Evolutionary conservation across 306 rosid species (phyloP).

Genomic region (Arachis hypogaea): DNA sequence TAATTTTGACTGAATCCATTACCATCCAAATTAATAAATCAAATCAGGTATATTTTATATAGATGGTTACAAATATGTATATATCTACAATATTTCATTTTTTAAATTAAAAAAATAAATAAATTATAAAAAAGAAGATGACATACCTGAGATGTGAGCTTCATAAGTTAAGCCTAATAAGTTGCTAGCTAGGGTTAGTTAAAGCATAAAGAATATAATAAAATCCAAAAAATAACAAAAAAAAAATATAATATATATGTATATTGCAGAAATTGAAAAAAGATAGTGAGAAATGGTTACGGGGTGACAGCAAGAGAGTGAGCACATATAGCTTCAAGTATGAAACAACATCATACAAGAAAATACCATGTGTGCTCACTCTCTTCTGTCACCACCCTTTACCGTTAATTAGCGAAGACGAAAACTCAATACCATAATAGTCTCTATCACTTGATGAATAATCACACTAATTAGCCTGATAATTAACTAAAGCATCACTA

Average conservation of each 20-base stretch:
- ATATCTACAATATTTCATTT: too few relatives aligned
- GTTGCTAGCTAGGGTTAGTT: constrained; percentile 33
- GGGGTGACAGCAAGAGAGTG: constrained; percentile 94
- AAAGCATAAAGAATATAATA: background rate
- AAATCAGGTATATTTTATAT: background rate
- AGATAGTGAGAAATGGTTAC: constrained; percentile 10
- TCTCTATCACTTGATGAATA: too few relatives aligned
- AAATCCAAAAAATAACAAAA: background rate
- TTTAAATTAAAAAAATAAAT: too few relatives aligned
- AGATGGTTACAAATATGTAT: too few relatives aligned
- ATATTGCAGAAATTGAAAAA: background rate
- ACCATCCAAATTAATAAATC: constrained; percentile 22
- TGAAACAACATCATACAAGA: constrained; percentile 65
- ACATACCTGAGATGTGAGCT: constrained; percentile 4
- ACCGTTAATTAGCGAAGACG: constrained; percentile 33
- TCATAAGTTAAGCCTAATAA: background rate
- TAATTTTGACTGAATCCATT: background rate
- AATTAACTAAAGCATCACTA: background rate
- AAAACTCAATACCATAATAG: background rate
- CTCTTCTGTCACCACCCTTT: constrained; percentile 99
- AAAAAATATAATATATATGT: background rate
- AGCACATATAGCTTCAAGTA: constrained; percentile 93
- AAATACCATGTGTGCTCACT: constrained; percentile 98
- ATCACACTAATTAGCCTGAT: background rate
- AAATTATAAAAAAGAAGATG: background rate